These are phyloP conservation scores for Fusarium sp. DNA, from an alignment of 2,329 filamentous ascomycete species.

Conservation along the genomic window DNA sequence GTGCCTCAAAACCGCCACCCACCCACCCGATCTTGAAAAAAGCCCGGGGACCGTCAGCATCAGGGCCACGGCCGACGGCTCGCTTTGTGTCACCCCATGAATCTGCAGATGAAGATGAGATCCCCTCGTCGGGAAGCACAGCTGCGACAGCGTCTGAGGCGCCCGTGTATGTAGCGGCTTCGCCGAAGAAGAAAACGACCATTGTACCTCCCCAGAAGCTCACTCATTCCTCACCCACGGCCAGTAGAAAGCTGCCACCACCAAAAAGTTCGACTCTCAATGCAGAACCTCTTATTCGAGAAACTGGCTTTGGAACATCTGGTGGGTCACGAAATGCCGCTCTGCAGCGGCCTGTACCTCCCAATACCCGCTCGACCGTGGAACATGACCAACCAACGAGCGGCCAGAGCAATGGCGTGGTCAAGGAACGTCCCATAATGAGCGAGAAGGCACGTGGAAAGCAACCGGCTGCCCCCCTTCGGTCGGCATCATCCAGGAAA, in stretches of 20 bases:
- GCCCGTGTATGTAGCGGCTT: conserved; percentile 45
- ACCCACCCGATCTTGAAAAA: conserved; percentile 72
- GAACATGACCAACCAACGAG: conserved; percentile 10
- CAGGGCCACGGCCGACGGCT: conserved; percentile 68
- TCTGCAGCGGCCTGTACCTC: conserved; percentile 44
- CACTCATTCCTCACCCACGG: conserved; percentile 57
- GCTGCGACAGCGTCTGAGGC: conserved; percentile 50
- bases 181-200: conserved; percentile 48
- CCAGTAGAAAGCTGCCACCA: conserved; percentile 61
- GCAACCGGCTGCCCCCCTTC: conserved; percentile 52
- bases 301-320: conserved; percentile 44
- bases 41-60: conserved; percentile 64
- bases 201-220: conserved; percentile 54
- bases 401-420: conserved; percentile 17
- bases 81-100: conserved; percentile 69
- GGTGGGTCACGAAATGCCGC: conserved; percentile 42
- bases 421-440: conserved; percentile 32
- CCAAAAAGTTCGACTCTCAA: conserved; percentile 54
- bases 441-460: conserved; percentile 65
- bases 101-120: conserved; percentile 59
- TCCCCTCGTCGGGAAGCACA: conserved; percentile 59
- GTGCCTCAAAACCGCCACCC: conserved; percentile 59
- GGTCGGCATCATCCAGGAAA: conserved; percentile 31
- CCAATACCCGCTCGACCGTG: conserved; percentile 47
- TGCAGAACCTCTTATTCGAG: conserved; percentile 51